Evolutionary conservation across 2,329 filamentous ascomycete genomes (phyloP), one percentile per base, ranked within the genome.

Genomic region (Talaromyces pinophilus): DNA sequence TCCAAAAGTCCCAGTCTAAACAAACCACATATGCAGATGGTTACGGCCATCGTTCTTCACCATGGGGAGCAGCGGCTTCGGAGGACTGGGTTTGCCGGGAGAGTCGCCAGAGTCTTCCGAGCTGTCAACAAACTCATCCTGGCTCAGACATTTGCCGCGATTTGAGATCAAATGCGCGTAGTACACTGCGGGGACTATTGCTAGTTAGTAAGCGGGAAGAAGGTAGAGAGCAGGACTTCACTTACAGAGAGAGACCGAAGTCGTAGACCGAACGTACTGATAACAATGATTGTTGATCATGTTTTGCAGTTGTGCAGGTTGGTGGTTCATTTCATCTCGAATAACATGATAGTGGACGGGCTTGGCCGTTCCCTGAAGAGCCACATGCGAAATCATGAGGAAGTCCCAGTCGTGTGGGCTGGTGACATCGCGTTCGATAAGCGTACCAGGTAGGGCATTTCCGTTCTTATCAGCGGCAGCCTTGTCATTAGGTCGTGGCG

Each of bases 271-370:
- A 64, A 90, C 89, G 74, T 97, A 99, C 65, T 96, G 92, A 78
- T 97, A 99, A 54, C 90, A 96, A 69, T 97, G 93, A 71, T 97
- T 90, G 72, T 98, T 98, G 25, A 98, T 90, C 86, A 98, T 90
- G 65, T 89, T 89, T 73, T 97, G 91, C 0, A 99, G 82, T 1
- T 89, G 84, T 50, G 91, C 88, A 0, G 89, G 83, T 0, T 83
- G 77, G 72, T 92, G 85, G 1, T 85, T 82, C 62, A 89, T 87
- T 76, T 98, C 93, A 74, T 99, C 95, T 57, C 90, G 76, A 25
- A 99, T 88, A 15, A 97, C 90, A 68, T 94, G 90, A 77, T 99
- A 99, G 72, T 96, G 92, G 0, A 96, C 92, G 0, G 95, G 95
- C 1, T 95, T 88, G 19, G 95, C 90, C 0, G 95, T 99, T 28